A percentile compares a stretch with the other conserved stretches of the same genome.
phyloP scores from a whole-genome alignment of 1,284 basidiomycete species.

The Mycosarcoma mackinlayi region DNA sequence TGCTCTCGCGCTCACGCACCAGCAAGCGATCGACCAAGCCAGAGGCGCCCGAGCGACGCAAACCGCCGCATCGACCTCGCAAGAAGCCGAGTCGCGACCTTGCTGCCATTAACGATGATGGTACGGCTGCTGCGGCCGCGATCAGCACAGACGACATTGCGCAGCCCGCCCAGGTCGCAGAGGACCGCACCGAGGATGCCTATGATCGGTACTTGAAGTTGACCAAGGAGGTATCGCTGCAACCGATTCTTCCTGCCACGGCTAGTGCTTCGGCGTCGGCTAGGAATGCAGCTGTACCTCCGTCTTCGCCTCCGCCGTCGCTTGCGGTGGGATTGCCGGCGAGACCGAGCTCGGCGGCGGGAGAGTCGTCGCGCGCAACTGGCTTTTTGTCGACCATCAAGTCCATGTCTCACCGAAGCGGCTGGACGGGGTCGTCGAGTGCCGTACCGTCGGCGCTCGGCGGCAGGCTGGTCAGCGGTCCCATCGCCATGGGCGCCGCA shows the following conservation, averaged over 20 bases:
- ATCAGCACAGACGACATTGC: neutral
- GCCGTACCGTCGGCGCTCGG: conserved; percentile 18
- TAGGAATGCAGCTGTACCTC: conserved; percentile 1
- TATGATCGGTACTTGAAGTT: conserved; percentile 82
- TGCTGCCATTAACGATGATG: conserved; percentile 28
- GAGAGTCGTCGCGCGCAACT: conserved; percentile 39
- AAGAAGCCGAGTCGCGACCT: conserved; percentile 46
- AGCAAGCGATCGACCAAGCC: conserved; percentile 40
- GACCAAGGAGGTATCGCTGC: conserved; percentile 49
- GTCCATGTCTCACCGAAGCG: conserved; percentile 48
- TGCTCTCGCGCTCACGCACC: conserved; percentile 40
- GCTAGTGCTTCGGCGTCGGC: conserved; percentile 14
- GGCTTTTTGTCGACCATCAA: conserved; percentile 62
- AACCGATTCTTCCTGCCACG: conserved; percentile 37
- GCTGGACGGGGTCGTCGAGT: conserved; percentile 16
- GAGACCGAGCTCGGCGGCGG: conserved; percentile 18
- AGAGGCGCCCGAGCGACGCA: conserved; percentile 46
- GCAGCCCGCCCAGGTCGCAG: conserved; percentile 49
- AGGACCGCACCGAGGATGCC: conserved; percentile 78
- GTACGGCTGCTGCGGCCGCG: neutral
- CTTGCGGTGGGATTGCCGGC: conserved; percentile 22
- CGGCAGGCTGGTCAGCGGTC: conserved; percentile 33
- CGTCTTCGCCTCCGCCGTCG: conserved; percentile 22
- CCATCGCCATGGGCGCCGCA: conserved; percentile 27
- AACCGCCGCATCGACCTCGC: conserved; percentile 33